These are phyloP conservation scores for Penicillium pulvis DNA, from an alignment of 495 filamentous ascomycete species.

Conservation along the genomic window DNA sequence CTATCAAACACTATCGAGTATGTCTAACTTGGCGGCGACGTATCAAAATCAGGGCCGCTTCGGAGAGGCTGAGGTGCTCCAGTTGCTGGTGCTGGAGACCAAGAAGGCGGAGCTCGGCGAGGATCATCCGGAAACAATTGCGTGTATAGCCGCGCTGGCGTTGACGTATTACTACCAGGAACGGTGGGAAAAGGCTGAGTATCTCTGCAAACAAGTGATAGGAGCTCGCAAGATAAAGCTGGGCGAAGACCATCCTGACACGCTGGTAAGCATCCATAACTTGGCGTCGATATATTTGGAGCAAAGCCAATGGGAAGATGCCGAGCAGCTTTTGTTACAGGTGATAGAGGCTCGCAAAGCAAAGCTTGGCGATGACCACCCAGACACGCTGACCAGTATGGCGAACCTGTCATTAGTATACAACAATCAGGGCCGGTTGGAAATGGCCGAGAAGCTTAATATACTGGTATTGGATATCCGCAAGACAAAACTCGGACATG, in stretches of 20 bases:
- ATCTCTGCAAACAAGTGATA: neutral
- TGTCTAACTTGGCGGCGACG: neutral
- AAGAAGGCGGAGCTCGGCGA: neutral
- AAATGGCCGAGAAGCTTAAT: neutral
- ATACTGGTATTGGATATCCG: neutral
- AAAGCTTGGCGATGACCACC: slow-evolving; percentile 1
- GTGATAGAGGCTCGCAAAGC: neutral
- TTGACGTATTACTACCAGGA: neutral
- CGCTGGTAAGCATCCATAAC: neutral
- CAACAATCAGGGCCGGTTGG: neutral
- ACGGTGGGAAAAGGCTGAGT: neutral
- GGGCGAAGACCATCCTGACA: neutral
- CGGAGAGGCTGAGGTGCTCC: slow-evolving; percentile 1
- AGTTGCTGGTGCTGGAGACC: neutral
- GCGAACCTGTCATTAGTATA: neutral
- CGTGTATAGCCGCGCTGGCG: neutral
- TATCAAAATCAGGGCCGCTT: neutral
- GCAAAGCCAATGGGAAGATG: neutral
- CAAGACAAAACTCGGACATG: neutral
- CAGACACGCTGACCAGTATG: neutral
- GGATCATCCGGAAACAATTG: neutral
- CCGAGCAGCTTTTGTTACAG: neutral
- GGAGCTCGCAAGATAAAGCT: neutral
- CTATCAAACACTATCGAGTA: neutral
- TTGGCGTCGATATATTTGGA: neutral